Percentiles rank a stretch among this genome's conserved stretches.
These are phyloP conservation scores for Dovyalis caffra DNA, from an alignment of 345 rosid species.

Conservation along the genomic window DNA sequence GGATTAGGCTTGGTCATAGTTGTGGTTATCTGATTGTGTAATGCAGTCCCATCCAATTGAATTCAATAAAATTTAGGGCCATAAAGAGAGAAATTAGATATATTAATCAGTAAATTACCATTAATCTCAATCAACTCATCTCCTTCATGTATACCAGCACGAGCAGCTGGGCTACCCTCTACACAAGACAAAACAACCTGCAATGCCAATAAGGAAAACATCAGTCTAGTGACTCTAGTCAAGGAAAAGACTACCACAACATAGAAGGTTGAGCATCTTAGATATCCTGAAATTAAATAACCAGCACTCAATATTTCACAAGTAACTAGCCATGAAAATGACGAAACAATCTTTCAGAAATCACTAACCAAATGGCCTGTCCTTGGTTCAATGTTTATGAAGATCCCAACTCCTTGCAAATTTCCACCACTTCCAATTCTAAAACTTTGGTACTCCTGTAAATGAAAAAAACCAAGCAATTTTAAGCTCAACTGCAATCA, in stretches of 20 bases:
- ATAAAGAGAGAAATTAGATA: not conserved
- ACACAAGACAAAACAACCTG: slow-evolving; percentile 84
- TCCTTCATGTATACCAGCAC: slow-evolving; percentile 81
- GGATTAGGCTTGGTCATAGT: not conserved
- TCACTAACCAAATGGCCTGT: slow-evolving; percentile 82
- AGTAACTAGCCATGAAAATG: not conserved
- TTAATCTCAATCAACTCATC: slow-evolving; percentile 85
- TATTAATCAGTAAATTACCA: slow-evolving; percentile 42
- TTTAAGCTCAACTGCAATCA: not conserved
- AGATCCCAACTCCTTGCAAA: slow-evolving; percentile 88
- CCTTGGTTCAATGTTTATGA: slow-evolving; percentile 68
- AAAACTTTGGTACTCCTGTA: slow-evolving; percentile 84
- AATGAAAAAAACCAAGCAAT: slow-evolving; percentile 5
- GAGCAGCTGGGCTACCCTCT: slow-evolving; percentile 88
- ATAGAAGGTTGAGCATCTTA: not conserved
- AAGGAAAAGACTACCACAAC: not conserved
- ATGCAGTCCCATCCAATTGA: not conserved
- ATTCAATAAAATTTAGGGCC: not conserved
- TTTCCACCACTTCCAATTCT: slow-evolving; percentile 88
- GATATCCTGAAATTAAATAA: not conserved
- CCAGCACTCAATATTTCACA: not conserved
- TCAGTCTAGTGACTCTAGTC: not conserved
- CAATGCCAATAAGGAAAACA: slow-evolving; percentile 12
- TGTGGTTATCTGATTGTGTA: not conserved
- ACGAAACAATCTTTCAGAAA: not conserved